Conservation (phyloP, 768 basidiomycete genomes). For the Sporobolomyces roseus region DNA sequence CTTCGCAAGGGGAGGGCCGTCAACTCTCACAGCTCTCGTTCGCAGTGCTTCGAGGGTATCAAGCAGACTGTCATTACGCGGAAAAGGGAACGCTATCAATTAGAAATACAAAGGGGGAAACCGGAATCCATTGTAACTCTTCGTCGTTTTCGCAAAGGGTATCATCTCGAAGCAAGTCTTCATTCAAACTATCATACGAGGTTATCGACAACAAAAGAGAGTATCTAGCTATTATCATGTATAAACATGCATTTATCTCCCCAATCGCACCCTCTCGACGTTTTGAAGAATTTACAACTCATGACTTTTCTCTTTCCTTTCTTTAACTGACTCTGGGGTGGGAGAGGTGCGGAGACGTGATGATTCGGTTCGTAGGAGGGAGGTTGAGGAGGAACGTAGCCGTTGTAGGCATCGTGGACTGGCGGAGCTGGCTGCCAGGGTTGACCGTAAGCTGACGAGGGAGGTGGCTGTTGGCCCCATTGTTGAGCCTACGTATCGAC, state of each 20-base stretch:
- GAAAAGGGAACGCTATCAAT: too few species aligned
- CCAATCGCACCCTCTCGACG: constrained; percentile 17
- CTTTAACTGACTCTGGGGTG: not conserved
- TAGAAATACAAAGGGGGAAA: too few species aligned
- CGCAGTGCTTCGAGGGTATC: not conserved
- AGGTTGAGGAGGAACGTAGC: constrained; percentile 23
- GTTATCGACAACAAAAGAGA: not conserved
- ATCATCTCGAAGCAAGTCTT: too few species aligned
- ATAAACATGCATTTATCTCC: constrained; percentile 24
- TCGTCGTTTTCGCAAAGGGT: too few species aligned
- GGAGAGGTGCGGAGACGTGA: not conserved
- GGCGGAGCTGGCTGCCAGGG: constrained; percentile 3
- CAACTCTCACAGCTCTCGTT: not conserved
- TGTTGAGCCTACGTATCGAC: not conserved
- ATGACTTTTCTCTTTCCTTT: not conserved
- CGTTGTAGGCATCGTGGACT: constrained; percentile 15
- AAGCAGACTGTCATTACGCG: too few species aligned
- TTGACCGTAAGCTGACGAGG: not conserved
- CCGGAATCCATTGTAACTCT: too few species aligned
- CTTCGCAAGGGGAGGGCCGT: too few species aligned
- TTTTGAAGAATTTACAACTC: constrained; percentile 14
- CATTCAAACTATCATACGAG: too few species aligned
- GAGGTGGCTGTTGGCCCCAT: too few species aligned
- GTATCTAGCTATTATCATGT: constrained; percentile 5
- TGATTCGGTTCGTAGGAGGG: not conserved